phyloP scores from a whole-genome alignment of 306 rosid genomes.

The Purshia tridentata region DNA sequence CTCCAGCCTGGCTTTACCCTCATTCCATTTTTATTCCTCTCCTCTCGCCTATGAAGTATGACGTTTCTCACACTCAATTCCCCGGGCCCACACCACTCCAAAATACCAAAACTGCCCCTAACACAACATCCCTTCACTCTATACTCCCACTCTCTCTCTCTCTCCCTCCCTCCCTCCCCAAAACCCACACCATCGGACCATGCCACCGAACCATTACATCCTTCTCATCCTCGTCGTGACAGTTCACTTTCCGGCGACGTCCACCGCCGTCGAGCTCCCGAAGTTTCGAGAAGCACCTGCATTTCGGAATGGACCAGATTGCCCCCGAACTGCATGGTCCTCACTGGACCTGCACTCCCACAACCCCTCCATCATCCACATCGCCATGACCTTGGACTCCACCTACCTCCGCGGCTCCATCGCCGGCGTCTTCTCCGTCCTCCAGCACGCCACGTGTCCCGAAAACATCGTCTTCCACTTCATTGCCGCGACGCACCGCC shows the following conservation, averaged over 20 bases:
- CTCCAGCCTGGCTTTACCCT: slow-evolving; percentile 56
- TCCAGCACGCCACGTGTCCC: slow-evolving; percentile 86
- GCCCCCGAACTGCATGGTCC: slow-evolving; percentile 40
- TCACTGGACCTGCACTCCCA: slow-evolving; percentile 24
- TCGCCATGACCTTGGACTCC: slow-evolving; percentile 80
- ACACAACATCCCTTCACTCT: no score
- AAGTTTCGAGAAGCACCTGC: slow-evolving; percentile 79
- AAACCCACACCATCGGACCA: background rate
- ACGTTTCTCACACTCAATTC: slow-evolving; percentile 7
- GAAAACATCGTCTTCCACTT: slow-evolving; percentile 84
- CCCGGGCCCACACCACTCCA: slow-evolving; percentile 16
- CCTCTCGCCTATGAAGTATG: background rate
- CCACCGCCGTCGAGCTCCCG: slow-evolving; percentile 28
- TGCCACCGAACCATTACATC: slow-evolving; percentile 39
- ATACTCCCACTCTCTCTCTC: no score
- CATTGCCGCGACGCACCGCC: slow-evolving; percentile 45
- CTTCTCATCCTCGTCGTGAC: slow-evolving; percentile 13
- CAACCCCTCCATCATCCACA: slow-evolving; percentile 63
- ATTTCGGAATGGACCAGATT: slow-evolving; percentile 75
- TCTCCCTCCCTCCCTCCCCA: background rate
- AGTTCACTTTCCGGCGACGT: slow-evolving; percentile 6
- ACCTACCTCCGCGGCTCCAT: slow-evolving; percentile 90
- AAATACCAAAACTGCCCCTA: slow-evolving; percentile 30
- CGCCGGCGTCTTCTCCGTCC: slow-evolving; percentile 80
- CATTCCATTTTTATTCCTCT: background rate